These are phyloP conservation scores for Podospora didyma DNA, from an alignment of 495 filamentous ascomycete genomes.

Conservation along the genomic window DNA sequence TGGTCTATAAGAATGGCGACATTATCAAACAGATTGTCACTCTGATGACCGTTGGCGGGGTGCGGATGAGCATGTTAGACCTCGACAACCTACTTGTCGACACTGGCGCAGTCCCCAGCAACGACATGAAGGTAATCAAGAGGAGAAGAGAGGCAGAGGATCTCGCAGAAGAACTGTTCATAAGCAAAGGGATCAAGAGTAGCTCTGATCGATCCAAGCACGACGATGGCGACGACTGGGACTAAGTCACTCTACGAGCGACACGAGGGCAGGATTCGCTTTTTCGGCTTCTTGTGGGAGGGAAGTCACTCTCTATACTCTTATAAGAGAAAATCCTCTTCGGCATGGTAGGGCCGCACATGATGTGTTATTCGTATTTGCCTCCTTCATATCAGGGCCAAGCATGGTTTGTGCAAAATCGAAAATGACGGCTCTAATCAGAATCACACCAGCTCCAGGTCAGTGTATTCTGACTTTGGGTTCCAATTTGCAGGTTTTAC, in stretches of 20 bases:
- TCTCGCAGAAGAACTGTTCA: conserved; percentile 43
- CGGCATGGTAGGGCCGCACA: no score
- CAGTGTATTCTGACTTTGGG: no score
- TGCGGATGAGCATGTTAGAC: conserved; percentile 56
- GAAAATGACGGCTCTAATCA: no score
- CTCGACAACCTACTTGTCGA: conserved; percentile 77
- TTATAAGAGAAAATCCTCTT: background rate
- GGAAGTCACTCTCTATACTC: background rate
- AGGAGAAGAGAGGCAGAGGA: conserved; percentile 58
- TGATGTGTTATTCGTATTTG: no score
- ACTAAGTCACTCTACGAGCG: conserved; percentile 42
- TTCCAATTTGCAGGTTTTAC: no score
- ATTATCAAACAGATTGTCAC: conserved; percentile 87
- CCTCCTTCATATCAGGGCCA: no score
- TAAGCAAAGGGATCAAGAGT: conserved; percentile 43
- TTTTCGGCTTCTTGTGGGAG: background rate
- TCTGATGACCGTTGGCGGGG: conserved; percentile 70
- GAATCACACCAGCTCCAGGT: no score
- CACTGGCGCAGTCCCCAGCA: conserved; percentile 69
- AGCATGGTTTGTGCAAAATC: no score
- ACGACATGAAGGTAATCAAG: conserved; percentile 71
- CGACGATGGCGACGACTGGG: conserved; percentile 74
- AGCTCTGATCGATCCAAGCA: conserved; percentile 29
- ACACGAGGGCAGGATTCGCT: background rate
- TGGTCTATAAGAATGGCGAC: conserved; percentile 88